phyloP scores from a whole-genome alignment of 768 basidiomycete genomes.

The Mycena crocata region DNA sequence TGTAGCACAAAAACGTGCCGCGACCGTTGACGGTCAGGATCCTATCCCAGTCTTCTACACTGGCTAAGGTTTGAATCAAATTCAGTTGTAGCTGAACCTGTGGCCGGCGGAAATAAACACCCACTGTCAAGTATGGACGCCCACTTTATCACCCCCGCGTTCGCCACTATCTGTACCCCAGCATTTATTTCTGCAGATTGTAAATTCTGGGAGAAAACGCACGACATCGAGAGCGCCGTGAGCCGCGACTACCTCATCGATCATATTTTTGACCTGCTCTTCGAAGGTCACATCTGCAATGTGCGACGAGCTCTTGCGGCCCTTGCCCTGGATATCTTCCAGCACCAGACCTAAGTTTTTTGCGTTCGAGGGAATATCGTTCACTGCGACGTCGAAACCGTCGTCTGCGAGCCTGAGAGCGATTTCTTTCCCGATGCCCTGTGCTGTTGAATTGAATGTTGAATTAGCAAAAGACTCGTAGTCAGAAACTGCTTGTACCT shows the following conservation, averaged over 20 bases:
- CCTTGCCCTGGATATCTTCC: slow-evolving; percentile 33
- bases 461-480: neutral
- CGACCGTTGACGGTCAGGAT: slow-evolving; percentile 43
- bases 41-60: slow-evolving; percentile 38
- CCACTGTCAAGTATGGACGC: slow-evolving; percentile 18
- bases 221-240: slow-evolving; percentile 31
- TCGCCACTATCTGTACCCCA: slow-evolving; percentile 42
- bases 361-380: slow-evolving; percentile 41
- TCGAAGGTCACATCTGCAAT: slow-evolving; percentile 38
- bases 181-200: too few relatives aligned
- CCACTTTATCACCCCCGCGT: slow-evolving; percentile 35
- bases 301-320: slow-evolving; percentile 11
- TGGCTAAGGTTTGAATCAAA: too few relatives aligned
- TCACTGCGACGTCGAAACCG: slow-evolving; percentile 52
- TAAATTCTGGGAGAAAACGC: neutral
- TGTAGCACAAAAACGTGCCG: slow-evolving; percentile 49
- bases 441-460: slow-evolving; percentile 28
- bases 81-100: too few relatives aligned
- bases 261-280: slow-evolving; percentile 36
- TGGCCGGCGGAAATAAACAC: too few relatives aligned
- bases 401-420: slow-evolving; percentile 52
- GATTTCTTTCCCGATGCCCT: slow-evolving; percentile 55
- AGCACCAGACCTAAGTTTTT: slow-evolving; percentile 29
- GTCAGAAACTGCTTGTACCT: too few relatives aligned
- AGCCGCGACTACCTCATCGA: slow-evolving; percentile 25